phyloP scores from a whole-genome alignment of 345 rosid genomes.

The Acer campestre region DNA sequence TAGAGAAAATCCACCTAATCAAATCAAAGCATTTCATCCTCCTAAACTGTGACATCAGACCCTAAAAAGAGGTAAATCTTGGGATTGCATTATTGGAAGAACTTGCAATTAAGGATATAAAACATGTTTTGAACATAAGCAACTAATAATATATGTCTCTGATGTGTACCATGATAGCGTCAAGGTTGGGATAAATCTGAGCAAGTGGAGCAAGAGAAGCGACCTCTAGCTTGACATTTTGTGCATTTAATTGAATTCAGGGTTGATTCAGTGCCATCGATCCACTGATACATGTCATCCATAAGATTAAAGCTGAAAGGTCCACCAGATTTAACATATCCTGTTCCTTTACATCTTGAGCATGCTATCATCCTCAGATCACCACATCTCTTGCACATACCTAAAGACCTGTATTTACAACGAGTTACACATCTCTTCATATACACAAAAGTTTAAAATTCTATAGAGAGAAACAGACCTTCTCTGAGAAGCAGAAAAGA shows the following conservation, averaged over 20 bases:
- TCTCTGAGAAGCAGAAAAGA: constrained; percentile 74
- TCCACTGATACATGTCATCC: constrained; percentile 42
- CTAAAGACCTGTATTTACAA: constrained; percentile 62
- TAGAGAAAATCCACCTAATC: no score
- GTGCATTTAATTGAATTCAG: constrained; percentile 43
- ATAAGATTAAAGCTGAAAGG: constrained; percentile 46
- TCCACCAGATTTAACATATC: constrained; percentile 57
- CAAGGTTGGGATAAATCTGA: constrained; percentile 34
- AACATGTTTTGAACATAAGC: neutral
- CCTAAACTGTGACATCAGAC: no score
- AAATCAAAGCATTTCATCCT: no score
- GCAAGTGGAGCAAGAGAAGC: constrained; percentile 76
- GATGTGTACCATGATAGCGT: neutral
- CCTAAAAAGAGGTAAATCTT: no score
- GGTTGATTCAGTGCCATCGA: constrained; percentile 35
- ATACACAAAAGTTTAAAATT: neutral
- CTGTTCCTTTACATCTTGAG: constrained; percentile 76
- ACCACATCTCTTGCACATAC: constrained; percentile 87
- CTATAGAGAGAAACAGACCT: constrained; percentile 35
- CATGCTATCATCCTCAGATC: constrained; percentile 77
- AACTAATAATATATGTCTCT: neutral
- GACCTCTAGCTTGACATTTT: constrained; percentile 70
- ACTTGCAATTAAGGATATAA: neutral
- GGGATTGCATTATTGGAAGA: neutral
- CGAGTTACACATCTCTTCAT: neutral